Evolutionary conservation across 495 filamentous ascomycete genomes (phyloP), one percentile per base, ranked within the genome.

Genomic region (Sphaerosporella brunnea): DNA sequence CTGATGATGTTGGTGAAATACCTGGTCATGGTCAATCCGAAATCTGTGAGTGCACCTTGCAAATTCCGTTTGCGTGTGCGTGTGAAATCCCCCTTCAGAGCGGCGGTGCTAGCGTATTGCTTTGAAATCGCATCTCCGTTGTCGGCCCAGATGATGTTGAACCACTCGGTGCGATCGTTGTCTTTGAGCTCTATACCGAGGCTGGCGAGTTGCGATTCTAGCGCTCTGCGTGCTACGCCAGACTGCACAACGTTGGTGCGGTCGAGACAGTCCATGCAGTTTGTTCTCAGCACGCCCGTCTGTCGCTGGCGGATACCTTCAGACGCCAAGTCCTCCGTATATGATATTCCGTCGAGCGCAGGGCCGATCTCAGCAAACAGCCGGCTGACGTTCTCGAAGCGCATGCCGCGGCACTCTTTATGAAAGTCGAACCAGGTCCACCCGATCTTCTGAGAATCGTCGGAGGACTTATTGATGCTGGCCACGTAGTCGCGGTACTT

Each of bases 351-450:
- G 45, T 75, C 75, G 13, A 94, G 63, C 7, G 69, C 75, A 13
- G 66, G 58, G 4, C 68, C 71, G n/a, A 95, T 60, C 1, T 66
- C 73, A 26, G 85, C 71, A 41, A 96, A 67, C 1, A 95, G 71
- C 9, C 77, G 63, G 39, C 74, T 77, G 3, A 96, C 86, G 40
- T 93, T 93, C 61, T 95, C 86, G 56, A 95, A 96, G 49, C 83
- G 88, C 90, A 96, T 95, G 0, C 88, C 88, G 2, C 84, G 78
- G 57, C 88, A 96, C 21, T 79, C 77, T 16, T 72, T 68, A 57
- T 95, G 88, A 58, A 96, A 96, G 54, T 95, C 90, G 50, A 95
- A 96, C 90, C 90, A 96, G 61, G 87, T 84, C 54, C 90, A 85
- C 0, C 65, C 70, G 24, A 90, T 62, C 28, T 66, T 51, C 1